These are phyloP conservation scores for Papilionanthe hybrid DNA, from an alignment of 116 monocot species.

Conservation along the genomic window DNA sequence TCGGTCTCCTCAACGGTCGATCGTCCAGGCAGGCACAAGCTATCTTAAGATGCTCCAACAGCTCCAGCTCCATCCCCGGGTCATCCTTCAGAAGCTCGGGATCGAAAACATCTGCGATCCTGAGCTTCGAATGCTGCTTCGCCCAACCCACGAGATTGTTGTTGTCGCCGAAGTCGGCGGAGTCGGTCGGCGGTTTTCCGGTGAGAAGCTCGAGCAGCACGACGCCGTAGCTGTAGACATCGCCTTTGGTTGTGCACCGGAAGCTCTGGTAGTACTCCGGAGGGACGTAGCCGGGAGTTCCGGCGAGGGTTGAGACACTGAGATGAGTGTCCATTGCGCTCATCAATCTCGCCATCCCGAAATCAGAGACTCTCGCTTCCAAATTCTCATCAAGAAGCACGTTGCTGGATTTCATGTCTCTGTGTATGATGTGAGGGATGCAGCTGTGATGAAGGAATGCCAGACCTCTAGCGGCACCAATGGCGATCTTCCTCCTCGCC, in stretches of 20 bases:
- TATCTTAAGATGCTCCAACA: constrained; percentile 59
- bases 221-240: constrained; percentile 85
- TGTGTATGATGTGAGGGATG: constrained; percentile 80
- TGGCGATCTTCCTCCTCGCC: constrained; percentile 57
- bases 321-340: constrained; percentile 66
- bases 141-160: constrained; percentile 77
- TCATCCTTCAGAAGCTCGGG: constrained; percentile 45
- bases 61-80: constrained; percentile 53
- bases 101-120: constrained; percentile 40
- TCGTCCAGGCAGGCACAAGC: constrained; percentile 77
- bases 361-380: constrained; percentile 78
- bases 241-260: constrained; percentile 75
- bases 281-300: constrained; percentile 78
- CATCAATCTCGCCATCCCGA: constrained; percentile 83
- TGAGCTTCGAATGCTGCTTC: constrained; percentile 47
- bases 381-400: constrained; percentile 64
- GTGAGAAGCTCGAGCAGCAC: constrained; percentile 77
- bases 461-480: constrained; percentile 68
- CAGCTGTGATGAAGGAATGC: constrained; percentile 86
- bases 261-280: constrained; percentile 91
- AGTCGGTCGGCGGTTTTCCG: constrained; percentile 51
- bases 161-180: constrained; percentile 59
- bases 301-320: constrained; percentile 68
- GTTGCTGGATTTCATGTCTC: constrained; percentile 94
- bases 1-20: constrained; percentile 47